A percentile compares a stretch with the other conserved stretches of the same genome.
Evolutionary conservation across 345 rosid species (phyloP).

Genomic region (Aethionema arabicum): DNA sequence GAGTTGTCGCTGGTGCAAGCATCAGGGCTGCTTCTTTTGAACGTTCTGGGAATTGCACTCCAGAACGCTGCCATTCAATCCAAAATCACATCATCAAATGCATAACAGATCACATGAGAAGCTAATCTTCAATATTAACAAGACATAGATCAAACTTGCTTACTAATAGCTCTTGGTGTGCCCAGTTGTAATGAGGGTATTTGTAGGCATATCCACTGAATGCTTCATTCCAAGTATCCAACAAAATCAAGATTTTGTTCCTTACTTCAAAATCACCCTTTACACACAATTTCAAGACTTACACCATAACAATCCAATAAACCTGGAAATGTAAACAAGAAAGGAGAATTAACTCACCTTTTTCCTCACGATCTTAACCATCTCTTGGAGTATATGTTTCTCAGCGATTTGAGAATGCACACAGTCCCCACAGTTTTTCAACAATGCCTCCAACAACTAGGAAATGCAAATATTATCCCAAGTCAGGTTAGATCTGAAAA

Average conservation of each 20-base stretch:
- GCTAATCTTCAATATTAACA: not conserved
- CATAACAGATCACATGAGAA: not conserved
- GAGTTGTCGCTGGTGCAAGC: constrained; percentile 70
- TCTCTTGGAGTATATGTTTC: constrained; percentile 74
- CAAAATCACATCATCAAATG: not conserved
- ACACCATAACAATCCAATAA: not conserved
- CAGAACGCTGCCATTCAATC: constrained; percentile 53
- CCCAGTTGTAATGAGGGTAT: constrained; percentile 83
- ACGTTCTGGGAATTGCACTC: constrained; percentile 73
- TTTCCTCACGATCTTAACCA: constrained; percentile 80
- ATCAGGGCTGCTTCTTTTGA: constrained; percentile 68
- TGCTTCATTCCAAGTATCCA: constrained; percentile 97
- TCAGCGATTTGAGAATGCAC: constrained; percentile 82
- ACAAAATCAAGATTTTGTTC: constrained; percentile 66
- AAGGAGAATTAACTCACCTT: constrained; percentile 44
- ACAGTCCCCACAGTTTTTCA: constrained; percentile 89
- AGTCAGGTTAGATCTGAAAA: too few species aligned
- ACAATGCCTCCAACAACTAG: constrained; percentile 90
- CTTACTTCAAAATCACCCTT: constrained; percentile 84
- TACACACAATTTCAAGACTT: constrained; percentile 20
- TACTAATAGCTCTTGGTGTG: constrained; percentile 80
- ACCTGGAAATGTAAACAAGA: not conserved
- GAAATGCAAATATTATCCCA: constrained; percentile 9
- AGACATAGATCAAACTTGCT: constrained; percentile 4
- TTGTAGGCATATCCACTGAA: constrained; percentile 77